Evolutionary conservation across 176 grass and related monocot species (phyloP).

Genomic region (Aechmea fasciata): DNA sequence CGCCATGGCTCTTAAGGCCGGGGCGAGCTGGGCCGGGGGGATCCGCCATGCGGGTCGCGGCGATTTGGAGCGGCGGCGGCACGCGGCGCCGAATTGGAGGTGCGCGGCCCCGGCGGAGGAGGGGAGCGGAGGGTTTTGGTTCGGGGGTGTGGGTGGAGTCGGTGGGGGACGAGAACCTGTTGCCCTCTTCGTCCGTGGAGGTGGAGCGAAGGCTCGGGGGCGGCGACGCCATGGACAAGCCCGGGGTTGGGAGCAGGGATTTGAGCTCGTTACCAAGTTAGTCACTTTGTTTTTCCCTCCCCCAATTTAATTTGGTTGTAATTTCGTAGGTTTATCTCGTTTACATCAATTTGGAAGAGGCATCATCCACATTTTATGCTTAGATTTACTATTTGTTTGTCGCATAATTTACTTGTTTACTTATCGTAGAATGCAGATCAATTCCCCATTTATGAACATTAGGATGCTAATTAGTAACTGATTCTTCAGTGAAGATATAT

Average conservation of each 20-base stretch:
- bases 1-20: not conserved
- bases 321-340: constrained; percentile 1
- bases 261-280: constrained; percentile 26
- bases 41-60: not conserved
- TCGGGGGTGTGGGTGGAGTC: constrained; percentile 5
- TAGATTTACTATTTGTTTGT: not conserved
- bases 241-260: constrained; percentile 17
- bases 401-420: not conserved
- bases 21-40: not conserved
- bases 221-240: constrained; percentile 9
- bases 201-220: constrained; percentile 11
- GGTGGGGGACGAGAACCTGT: constrained; percentile 1
- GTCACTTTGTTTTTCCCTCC: constrained; percentile 12
- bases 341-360: no score
- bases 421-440: not conserved
- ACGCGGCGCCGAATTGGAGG: not conserved
- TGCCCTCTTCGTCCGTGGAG: constrained; percentile 12
- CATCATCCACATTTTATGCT: constrained; percentile 1
- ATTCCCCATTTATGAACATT: not conserved
- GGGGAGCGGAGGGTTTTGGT: constrained; percentile 6
- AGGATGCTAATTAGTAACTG: no score
- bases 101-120: constrained; percentile 6
- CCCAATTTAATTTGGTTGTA: constrained; percentile 7
- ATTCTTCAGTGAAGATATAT: no score
- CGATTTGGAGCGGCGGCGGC: not conserved